phyloP scores from a whole-genome alignment of 345 rosid genomes.

The Xanthoceras sorbifolium region DNA sequence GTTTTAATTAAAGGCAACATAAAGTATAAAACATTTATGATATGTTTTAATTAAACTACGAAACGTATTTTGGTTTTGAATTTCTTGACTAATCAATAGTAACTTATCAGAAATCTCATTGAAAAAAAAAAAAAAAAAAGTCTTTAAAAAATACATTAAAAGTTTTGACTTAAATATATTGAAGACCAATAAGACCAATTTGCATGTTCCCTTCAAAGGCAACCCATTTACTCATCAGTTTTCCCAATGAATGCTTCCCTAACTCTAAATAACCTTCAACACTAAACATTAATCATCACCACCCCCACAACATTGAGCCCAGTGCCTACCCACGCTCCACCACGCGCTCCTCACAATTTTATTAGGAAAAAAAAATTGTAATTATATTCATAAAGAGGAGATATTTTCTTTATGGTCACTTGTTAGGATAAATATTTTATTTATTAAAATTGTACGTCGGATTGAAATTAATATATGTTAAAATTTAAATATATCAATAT shows the following conservation, averaged over 20 bases:
- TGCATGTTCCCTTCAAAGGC: constrained; percentile 14
- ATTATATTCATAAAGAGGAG: too few species aligned
- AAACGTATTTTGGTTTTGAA: constrained; percentile 1
- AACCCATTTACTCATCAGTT: constrained; percentile 8
- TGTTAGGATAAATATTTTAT: too few species aligned
- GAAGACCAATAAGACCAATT: background rate
- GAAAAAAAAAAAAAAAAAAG: background rate
- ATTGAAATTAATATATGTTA: too few species aligned
- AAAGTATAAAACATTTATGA: background rate
- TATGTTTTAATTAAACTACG: background rate
- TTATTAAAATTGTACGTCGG: too few species aligned
- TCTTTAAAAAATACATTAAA: constrained; percentile 6
- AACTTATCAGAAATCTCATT: background rate
- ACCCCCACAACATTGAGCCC: constrained; percentile 14
- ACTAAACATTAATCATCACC: background rate
- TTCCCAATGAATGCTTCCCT: background rate
- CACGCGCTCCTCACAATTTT: constrained; percentile 1
- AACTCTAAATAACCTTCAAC: background rate
- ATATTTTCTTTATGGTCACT: too few species aligned
- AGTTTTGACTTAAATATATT: background rate
- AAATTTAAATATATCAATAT: too few species aligned
- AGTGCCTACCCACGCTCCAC: constrained; percentile 19
- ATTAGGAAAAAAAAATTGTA: background rate
- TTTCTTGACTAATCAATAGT: background rate
- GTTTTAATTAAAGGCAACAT: background rate